These are phyloP conservation scores for Starmerella ratchasimensis DNA, from an alignment of 805 yeast genomes.

Conservation along the genomic window DNA sequence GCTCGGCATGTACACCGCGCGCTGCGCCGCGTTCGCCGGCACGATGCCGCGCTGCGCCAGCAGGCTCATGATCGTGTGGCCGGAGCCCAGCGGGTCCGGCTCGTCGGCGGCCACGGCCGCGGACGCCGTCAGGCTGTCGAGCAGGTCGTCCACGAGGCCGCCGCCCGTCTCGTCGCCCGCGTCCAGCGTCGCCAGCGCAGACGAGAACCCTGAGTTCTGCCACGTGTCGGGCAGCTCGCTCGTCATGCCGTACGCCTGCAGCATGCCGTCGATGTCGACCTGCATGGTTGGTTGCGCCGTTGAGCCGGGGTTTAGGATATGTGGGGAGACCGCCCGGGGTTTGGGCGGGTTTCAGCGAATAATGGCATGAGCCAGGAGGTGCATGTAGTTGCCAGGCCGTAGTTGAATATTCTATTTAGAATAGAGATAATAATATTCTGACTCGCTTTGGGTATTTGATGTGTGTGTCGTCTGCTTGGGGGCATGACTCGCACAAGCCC, in stretches of 20 bases:
- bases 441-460: no score
- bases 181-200: constrained; percentile 12
- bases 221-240: constrained; percentile 16
- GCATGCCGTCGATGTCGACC: constrained; percentile 6
- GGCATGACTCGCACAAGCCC: no score
- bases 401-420: no score
- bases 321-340: no score
- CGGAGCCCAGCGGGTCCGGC: constrained; percentile 45
- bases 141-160: constrained; percentile 22
- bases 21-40: constrained; percentile 23
- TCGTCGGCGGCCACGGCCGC: constrained; percentile 25
- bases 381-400: no score
- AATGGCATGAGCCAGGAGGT: no score
- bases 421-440: no score
- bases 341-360: no score
- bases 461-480: no score
- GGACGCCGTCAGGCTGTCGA: constrained; percentile 15
- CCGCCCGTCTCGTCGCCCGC: constrained; percentile 8
- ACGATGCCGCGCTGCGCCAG: constrained; percentile 19
- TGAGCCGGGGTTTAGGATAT: no score
- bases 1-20: constrained; percentile 36
- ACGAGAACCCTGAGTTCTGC: constrained; percentile 11
- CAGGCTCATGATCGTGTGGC: constrained; percentile 33
- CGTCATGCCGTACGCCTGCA: constrained; percentile 16
- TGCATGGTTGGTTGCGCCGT: no score